Percentiles rank a stretch among this genome's conserved stretches.
phyloP scores from a whole-genome alignment of 345 rosid species.

The Gossypium herbaceum region DNA sequence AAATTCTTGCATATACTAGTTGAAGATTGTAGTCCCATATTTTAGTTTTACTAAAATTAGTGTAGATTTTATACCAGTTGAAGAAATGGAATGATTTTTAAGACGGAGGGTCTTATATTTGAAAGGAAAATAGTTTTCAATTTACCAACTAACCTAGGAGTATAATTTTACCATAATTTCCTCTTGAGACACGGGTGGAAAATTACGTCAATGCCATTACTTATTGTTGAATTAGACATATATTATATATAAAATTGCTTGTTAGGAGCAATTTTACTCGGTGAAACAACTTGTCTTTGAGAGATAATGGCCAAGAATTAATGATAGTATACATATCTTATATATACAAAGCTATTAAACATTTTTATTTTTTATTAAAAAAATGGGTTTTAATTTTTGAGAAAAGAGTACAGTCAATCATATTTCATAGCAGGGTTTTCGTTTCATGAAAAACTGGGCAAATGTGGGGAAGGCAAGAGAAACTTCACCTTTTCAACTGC shows the following conservation, averaged over 20 bases:
- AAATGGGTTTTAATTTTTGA: no score
- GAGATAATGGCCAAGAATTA: background rate
- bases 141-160: constrained; percentile 20
- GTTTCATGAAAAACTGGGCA: background rate
- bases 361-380: no score
- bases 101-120: constrained; percentile 4
- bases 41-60: constrained; percentile 12
- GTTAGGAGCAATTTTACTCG: background rate
- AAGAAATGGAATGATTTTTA: constrained; percentile 16
- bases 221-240: no score
- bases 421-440: background rate
- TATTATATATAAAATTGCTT: no score
- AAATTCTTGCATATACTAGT: background rate
- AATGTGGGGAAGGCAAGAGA: constrained; percentile 1
- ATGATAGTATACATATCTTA: background rate
- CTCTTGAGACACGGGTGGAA: background rate
- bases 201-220: background rate
- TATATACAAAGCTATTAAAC: background rate
- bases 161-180: background rate
- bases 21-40: background rate
- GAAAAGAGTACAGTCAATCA: background rate
- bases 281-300: background rate
- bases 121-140: constrained; percentile 7
- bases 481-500: background rate
- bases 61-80: background rate